Base-by-base conservation (phyloP, 1,284 basidiomycete genomes). In the Sporisorium sorghi region DNA sequence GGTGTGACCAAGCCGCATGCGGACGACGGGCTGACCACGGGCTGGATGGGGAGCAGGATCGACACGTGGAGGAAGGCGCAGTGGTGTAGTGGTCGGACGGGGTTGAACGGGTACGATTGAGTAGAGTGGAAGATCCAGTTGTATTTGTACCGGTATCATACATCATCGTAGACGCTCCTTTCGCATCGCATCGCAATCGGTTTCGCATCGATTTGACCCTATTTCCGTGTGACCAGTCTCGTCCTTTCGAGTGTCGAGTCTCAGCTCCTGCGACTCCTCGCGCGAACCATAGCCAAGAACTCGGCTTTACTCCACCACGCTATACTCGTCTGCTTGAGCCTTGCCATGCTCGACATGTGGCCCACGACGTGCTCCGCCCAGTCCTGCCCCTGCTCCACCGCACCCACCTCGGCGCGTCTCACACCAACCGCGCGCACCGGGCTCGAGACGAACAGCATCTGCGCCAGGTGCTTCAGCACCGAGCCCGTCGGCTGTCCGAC, bases 31-130 rank as follows among this genome's bases (percentile, higher is more conserved):
- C 17, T 64, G 15, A 62, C 59, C 0, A 67, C 66, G 1, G 73
- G 73, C 15, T 75, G 67, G 67, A 70, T 75, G 67, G 53, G 43
- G 7, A 56, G 3, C 5, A 8, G 67, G 3, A 63, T 75, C 42
- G 43, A 62, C 19, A 1, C 5, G 12, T 75, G 73, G 73, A 35
- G 58, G 4, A 14, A 14, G 3, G 30, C 54, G 1, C 5, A n/a
- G 2, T 19, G 26, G 2, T 74, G 72, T 50, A 33, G 33, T 2
- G 52, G 61, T 11, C 26, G 56, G 3, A 53, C 61, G 6, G 57
- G 57, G 11, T 26, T 65, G 19, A 55, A 51, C 17, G 4, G 12
- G 3, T 51, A 59, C 17, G 42, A 35, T 12, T 40, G 39, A 30
- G 21, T 3, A 8, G 24, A 14, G 4, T 26, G 23, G 32, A 17